Base-by-base conservation (phyloP, 2,329 filamentous ascomycete genomes). In the Aspergillus sergii region DNA sequence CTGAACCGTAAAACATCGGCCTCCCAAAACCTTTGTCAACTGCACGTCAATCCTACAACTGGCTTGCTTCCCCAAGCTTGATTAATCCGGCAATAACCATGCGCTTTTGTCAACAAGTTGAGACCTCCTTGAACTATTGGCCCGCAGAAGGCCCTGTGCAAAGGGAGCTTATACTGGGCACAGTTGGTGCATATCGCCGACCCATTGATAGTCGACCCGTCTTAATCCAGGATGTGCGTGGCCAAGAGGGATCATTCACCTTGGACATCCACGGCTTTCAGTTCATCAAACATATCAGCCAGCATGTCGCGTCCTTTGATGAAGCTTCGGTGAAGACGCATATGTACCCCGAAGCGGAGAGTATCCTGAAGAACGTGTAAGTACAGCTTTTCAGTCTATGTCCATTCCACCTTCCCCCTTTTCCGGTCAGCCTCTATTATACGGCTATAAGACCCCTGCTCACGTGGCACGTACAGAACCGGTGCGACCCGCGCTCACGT, bases 201-300 rank as follows among this genome's bases (percentile, higher is more conserved):
- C 19, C 32, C 11, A 39, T 41, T 28, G 60, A 62, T 23, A 28
- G 12, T 11, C 45, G 26, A 6, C 30, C 41, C n/a, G 36, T 45
- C 21, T 19, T 28, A 10, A 58, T 62, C 36, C 11, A 59, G 12
- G 60, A 62, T 41, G 55, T 62, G 23, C 60, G 60, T 23, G 56
- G 50, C 10, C 30, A n/a, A 10, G 57, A 59, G 12, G 30, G 12
- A 14, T 21, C 6, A n/a, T 62, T 56, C 10, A 41, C 16, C 4
- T 50, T 62, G 19, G 57, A 62, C 8, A 34, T 54, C 23, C 56
- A 62, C 34, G 60, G 60, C 8, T 62, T 62, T 16, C 43, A 57
- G 28, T 58, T 62, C n/a, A 21, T 58, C 9, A 16, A 41, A 5
- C 60, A 41, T 41, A 28, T n/a, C 21, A 57, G 46, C 21, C 14